Evolutionary conservation across 345 rosid species (phyloP).

Genomic region (Corchorus capsularis): DNA sequence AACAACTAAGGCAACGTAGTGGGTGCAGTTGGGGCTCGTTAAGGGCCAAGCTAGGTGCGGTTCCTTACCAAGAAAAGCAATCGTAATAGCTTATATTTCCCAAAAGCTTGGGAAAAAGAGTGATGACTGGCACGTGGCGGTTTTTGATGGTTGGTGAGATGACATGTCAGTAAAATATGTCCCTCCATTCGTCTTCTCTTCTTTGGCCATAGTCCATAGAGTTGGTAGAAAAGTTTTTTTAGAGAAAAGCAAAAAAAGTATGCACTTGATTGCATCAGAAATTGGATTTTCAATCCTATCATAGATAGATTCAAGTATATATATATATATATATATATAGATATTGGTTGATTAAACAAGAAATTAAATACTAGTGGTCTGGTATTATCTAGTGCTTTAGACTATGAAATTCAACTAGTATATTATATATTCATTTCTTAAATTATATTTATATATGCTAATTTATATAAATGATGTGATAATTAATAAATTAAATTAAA

Average conservation of each 20-base stretch:
- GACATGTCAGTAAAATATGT: slow-evolving; percentile 5
- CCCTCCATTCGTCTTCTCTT: background rate
- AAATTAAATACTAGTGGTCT: no score
- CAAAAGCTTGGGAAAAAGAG: background rate
- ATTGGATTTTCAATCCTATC: no score
- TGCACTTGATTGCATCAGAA: no score
- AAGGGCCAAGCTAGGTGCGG: background rate
- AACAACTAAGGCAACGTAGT: background rate
- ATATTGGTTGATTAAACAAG: no score
- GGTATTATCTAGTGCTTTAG: no score
- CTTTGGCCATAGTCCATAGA: background rate
- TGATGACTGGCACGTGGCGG: slow-evolving; percentile 2
- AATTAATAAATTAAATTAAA: no score
- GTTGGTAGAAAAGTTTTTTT: background rate
- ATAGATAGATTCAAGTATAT: no score
- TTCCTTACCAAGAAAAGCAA: background rate
- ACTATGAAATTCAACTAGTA: no score
- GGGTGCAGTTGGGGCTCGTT: background rate
- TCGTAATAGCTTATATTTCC: background rate
- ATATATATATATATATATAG: no score
- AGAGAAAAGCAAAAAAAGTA: background rate
- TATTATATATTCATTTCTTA: no score
- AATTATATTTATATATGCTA: no score
- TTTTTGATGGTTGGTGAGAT: slow-evolving; percentile 2
- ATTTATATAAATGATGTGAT: no score